Evolutionary conservation across 164 flowering plant species (phyloP), one percentile per base, ranked within the genome.

Genomic region (Umbilicus rupestris): DNA sequence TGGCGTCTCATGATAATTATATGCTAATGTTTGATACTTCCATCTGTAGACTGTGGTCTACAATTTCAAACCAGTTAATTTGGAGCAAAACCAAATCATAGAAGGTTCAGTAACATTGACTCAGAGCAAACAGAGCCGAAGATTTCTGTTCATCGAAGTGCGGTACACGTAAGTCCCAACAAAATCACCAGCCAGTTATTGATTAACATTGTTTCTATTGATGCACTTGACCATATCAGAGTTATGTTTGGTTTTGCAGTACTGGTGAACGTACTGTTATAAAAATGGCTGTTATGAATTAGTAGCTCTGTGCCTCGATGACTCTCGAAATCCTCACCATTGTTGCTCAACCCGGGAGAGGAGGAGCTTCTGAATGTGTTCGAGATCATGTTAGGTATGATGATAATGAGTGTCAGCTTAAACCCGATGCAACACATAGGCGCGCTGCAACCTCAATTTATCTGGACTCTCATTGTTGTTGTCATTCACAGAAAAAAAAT

Each of bases 81-180:
- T 95, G 76, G 89, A 88, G 80, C 96, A 92, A 78, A 97, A 92
- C 74, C 97, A 95, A 76, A 57, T 82, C 17, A 95, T 95, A 73
- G 96, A 95, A 76, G 97, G 99, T 69, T 87, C 90, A 46, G 73
- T 86, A 41, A 83, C 85, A 37, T 72, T 95, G 33, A 75, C 96
- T 19, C 97, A 92, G 69, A 91, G 97, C 88, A 89, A 79, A 76
- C 96, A 91, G 73, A 95, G 89, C 41, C 60, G 77, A 20, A 81
- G 97, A 30, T 95, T 91, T 75, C 81, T 95, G 87, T 88, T 89
- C 75, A 87, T 95, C 58, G 90, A 83, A 70, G 87, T 95, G 15
- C 92, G 88, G 73, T 95, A 92, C 63, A 63, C 89, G 97, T 92
- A 68, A 89, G 99, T 83, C 39, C 6, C 26, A n/a, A 26, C 35